phyloP scores from a whole-genome alignment of 2,329 filamentous ascomycete species.

The Chaetothyriales sp. region DNA sequence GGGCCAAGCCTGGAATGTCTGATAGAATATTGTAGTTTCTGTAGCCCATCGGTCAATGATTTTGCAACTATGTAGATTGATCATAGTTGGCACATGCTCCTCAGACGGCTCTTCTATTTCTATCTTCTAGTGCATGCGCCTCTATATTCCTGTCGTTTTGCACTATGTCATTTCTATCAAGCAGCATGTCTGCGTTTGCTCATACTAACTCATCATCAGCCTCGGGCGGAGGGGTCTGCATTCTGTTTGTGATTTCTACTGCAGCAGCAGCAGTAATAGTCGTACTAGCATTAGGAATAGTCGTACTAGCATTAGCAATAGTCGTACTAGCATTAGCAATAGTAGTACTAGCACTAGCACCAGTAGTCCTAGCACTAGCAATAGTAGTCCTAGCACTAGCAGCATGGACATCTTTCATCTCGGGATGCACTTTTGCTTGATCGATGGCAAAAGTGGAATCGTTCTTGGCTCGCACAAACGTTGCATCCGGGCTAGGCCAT shows the following conservation, averaged over 20 bases:
- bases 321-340: not conserved
- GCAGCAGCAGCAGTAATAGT: not conserved
- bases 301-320: too few relatives aligned
- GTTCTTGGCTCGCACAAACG: slow-evolving; percentile 18
- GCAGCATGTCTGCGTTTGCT: too few relatives aligned
- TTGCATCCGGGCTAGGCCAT: slow-evolving; percentile 30
- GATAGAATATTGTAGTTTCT: too few relatives aligned
- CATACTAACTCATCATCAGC: not conserved
- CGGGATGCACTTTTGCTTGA: not conserved
- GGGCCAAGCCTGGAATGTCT: too few relatives aligned
- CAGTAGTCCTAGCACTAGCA: not conserved
- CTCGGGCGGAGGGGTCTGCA: not conserved
- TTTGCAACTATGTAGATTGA: too few relatives aligned
- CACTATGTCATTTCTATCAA: not conserved
- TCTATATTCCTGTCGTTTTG: not conserved
- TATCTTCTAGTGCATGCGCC: too few relatives aligned
- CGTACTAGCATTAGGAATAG: not conserved
- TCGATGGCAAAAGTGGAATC: not conserved
- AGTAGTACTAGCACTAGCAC: not conserved
- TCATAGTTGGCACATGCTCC: too few relatives aligned
- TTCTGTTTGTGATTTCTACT: not conserved
- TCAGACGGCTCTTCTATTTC: too few relatives aligned
- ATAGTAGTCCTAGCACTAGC: not conserved
- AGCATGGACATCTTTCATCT: not conserved
- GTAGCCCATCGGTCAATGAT: too few relatives aligned